Evolutionary conservation across 192 early-diverging fungal species (phyloP), one percentile per base, ranked within the genome.

Genomic region (Coemansia sp.): DNA sequence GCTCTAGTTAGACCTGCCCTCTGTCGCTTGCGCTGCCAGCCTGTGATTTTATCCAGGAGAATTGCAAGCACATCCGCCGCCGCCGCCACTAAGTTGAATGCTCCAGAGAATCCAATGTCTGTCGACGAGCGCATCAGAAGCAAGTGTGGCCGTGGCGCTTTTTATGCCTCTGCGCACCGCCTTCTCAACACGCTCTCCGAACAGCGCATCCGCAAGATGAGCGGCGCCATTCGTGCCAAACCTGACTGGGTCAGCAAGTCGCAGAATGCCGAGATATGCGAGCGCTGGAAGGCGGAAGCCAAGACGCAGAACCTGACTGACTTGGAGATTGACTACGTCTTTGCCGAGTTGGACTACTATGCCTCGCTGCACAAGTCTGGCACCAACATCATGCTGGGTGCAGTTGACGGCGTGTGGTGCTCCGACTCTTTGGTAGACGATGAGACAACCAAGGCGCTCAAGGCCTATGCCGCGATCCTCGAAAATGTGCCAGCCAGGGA

Each of bases 191-290:
- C 73, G 19, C 17, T 32, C 7, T 66, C 69, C 40, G 69, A 81
- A 49, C 61, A 72, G 46, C 73, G 69, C 17, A 62, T 85, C 9
- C 44, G 64, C 6, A 60, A 53, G 13, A 73, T 77, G 60, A 72
- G 74, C 59, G 66, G 73, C 13, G 74, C 77, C 17, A 86, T 88
- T 46, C 84, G 81, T 26, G 74, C 68, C 44, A 87, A 86, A 47
- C 68, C 64, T 17, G 39, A 74, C 19, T 88, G 87, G 87, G 49
- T 70, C 6, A 16, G 16, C 60, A 73, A 73, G 63, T 63, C 73
- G 64, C 37, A 37, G 50, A 68, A 59, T 26, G 66, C 53, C 3
- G 66, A 61, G 57, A 82, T 78, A 30, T 75, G 58, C 57, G 30
- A 33, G 62, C 82, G 60, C 59, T 75, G 68, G 70, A 60, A 44